These are phyloP conservation scores for Viridothelium virens DNA, from an alignment of 495 filamentous ascomycete species.

Conservation along the genomic window DNA sequence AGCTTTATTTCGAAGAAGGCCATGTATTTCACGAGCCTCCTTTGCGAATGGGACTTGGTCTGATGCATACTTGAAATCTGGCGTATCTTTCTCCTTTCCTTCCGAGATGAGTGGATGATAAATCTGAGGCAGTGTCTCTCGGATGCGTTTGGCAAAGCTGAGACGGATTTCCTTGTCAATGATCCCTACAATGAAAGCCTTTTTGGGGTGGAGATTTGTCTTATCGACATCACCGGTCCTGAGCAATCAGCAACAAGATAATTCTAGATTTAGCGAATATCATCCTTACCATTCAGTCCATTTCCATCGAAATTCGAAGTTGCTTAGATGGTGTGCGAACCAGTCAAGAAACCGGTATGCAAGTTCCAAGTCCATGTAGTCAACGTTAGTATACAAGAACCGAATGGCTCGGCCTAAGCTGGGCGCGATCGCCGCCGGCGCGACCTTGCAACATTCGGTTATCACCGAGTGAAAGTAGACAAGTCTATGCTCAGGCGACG, in stretches of 20 bases:
- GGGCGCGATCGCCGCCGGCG: constrained; percentile 90
- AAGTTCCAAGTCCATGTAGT: constrained; percentile 80
- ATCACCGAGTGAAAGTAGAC: constrained; percentile 94
- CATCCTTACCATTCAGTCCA: constrained; percentile 83
- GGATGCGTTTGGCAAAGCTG: constrained; percentile 92
- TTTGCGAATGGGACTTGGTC: constrained; percentile 68
- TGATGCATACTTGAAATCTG: constrained; percentile 82
- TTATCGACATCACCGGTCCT: constrained; percentile 77
- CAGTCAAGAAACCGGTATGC: constrained; percentile 86
- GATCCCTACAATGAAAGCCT: constrained; percentile 82
- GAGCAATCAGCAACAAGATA: background rate
- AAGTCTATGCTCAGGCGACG: constrained; percentile 81
- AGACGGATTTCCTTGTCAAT: constrained; percentile 96
- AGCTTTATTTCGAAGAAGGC: constrained; percentile 74
- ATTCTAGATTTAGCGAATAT: background rate
- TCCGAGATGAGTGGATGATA: constrained; percentile 75
- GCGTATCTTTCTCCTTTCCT: constrained; percentile 85
- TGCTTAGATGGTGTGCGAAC: constrained; percentile 96
- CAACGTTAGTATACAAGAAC: constrained; percentile 72
- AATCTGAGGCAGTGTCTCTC: constrained; percentile 79
- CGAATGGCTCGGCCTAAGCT: constrained; percentile 89
- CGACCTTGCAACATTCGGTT: constrained; percentile 91
- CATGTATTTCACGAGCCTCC: constrained; percentile 70
- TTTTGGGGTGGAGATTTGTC: constrained; percentile 70
- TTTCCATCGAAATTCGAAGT: constrained; percentile 99